These are phyloP conservation scores for Hippophae gyantsensis DNA, from an alignment of 306 rosid species.

Conservation along the genomic window DNA sequence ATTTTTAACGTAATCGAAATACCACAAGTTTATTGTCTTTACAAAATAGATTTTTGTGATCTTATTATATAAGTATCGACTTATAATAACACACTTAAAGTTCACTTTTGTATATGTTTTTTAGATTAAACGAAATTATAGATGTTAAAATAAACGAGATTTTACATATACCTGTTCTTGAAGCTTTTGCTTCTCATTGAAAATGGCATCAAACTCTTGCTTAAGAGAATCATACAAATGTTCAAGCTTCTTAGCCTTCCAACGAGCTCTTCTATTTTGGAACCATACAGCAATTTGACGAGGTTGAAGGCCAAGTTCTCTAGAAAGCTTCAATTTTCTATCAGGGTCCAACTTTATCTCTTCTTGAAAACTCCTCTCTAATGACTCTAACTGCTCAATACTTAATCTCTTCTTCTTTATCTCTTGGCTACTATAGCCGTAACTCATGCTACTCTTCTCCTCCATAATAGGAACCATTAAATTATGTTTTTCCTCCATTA, in stretches of 20 bases:
- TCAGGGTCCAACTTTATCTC: slow-evolving; percentile 87
- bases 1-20: too few relatives aligned
- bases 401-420: slow-evolving; percentile 73
- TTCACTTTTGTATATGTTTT: too few relatives aligned
- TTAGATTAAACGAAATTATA: too few relatives aligned
- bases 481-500: slow-evolving; percentile 57
- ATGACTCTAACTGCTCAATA: slow-evolving; percentile 53
- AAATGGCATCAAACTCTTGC: slow-evolving; percentile 57
- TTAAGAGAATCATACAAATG: slow-evolving; percentile 66
- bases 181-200: slow-evolving; percentile 59
- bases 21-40: too few relatives aligned
- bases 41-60: too few relatives aligned
- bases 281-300: slow-evolving; percentile 94
- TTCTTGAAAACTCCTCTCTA: slow-evolving; percentile 77
- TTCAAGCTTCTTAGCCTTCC: slow-evolving; percentile 88
- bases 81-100: too few relatives aligned
- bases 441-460: slow-evolving; percentile 18
- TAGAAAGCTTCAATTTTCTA: slow-evolving; percentile 79
- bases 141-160: too few relatives aligned
- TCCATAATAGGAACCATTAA: slow-evolving; percentile 31
- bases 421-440: slow-evolving; percentile 10
- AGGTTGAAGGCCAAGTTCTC: slow-evolving; percentile 82
- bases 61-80: too few relatives aligned
- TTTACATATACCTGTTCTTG: slow-evolving; percentile 54
- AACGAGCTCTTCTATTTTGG: slow-evolving; percentile 85